These are phyloP conservation scores for Copromyces sp. DNA, from an alignment of 495 filamentous ascomycete species.

Conservation along the genomic window DNA sequence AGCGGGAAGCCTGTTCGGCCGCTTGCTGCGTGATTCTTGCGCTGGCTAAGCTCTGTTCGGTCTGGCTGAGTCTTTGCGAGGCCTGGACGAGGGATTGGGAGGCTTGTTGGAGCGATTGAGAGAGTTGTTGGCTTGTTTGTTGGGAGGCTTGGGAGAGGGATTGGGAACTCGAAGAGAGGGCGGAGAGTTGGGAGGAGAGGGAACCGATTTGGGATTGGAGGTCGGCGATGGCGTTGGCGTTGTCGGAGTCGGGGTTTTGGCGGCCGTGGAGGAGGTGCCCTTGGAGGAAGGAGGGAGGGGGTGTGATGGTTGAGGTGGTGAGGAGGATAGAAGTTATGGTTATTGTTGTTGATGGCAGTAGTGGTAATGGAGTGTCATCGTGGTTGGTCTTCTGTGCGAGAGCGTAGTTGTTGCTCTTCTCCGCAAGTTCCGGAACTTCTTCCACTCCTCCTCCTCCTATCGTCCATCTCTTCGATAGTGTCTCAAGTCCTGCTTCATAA, in stretches of 20 bases:
- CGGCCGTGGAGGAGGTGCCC: not conserved
- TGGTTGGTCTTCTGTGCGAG: not conserved
- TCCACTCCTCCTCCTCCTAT: not conserved
- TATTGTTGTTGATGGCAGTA: not conserved
- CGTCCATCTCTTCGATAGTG: not conserved
- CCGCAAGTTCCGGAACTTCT: not conserved
- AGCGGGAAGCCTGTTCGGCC: constrained; percentile 16
- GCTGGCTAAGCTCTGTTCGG: constrained; percentile 12
- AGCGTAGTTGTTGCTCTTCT: not conserved
- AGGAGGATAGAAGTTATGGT: not conserved
- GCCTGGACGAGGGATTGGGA: constrained; percentile 21
- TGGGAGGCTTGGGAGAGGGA: constrained; percentile 29
- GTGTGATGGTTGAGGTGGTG: not conserved
- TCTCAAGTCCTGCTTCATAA: not conserved
- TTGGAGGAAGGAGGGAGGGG: not conserved
- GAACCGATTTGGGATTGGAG: constrained; percentile 28
- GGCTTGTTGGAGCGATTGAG: constrained; percentile 28
- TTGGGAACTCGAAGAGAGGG: constrained; percentile 17
- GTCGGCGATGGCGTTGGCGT: constrained; percentile 25
- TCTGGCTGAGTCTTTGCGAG: constrained; percentile 18
- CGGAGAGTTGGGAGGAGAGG: constrained; percentile 26
- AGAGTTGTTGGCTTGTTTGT: constrained; percentile 30
- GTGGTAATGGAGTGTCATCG: not conserved
- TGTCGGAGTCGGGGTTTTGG: constrained; percentile 23
- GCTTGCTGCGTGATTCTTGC: constrained; percentile 6